Evolutionary conservation across 352 stramenopile species (phyloP).

Genomic region (Phytophthora idaei): DNA sequence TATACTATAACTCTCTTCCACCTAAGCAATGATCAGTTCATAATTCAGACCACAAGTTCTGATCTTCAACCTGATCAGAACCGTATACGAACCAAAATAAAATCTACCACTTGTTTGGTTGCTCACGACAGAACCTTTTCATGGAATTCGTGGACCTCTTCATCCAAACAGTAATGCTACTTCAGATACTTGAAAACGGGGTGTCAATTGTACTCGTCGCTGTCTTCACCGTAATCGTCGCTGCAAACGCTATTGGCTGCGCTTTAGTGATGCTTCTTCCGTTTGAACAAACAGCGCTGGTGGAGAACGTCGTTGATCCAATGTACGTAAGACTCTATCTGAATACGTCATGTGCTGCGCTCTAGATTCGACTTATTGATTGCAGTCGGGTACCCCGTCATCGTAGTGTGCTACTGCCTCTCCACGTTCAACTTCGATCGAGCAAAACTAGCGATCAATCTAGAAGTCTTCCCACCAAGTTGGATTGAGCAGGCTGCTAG

Average conservation of each 20-base stretch:
- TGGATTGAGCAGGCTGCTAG: slow-evolving; percentile 3
- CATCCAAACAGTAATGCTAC: not conserved
- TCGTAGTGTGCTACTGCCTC: slow-evolving; percentile 21
- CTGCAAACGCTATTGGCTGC: slow-evolving; percentile 4
- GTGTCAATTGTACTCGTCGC: not conserved
- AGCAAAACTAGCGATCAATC: slow-evolving; percentile 16
- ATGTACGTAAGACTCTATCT: not conserved
- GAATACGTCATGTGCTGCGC: not conserved
- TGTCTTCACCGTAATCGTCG: slow-evolving; percentile 17
- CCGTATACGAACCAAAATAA: no score
- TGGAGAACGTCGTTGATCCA: slow-evolving; percentile 6
- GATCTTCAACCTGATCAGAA: no score
- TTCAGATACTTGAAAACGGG: slow-evolving; percentile 4
- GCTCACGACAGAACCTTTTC: slow-evolving; percentile 3
- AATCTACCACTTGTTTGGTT: no score
- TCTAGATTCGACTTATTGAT: slow-evolving; percentile 35
- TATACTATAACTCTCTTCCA: no score
- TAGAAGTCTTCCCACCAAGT: slow-evolving; percentile 8
- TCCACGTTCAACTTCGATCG: slow-evolving; percentile 28
- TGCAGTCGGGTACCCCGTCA: slow-evolving; percentile 22
- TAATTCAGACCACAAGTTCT: no score
- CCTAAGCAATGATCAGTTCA: no score
- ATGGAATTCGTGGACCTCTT: slow-evolving; percentile 8
- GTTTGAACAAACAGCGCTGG: slow-evolving; percentile 3
- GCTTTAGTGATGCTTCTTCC: not conserved